Conservation (phyloP, 805 yeast genomes). For the Candida sakaeoensis region DNA sequence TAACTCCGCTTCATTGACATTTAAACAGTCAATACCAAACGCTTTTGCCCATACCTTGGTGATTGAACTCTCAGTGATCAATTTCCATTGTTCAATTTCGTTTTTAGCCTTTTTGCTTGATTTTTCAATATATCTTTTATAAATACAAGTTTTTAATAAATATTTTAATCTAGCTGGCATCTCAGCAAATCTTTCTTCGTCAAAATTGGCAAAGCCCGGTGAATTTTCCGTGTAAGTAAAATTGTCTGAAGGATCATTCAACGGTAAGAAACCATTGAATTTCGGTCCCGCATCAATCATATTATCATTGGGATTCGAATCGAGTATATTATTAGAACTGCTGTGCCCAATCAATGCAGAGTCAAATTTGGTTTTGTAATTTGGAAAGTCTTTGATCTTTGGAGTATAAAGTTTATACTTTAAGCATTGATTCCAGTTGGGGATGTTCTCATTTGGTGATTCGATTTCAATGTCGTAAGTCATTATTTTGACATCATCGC, state of each 20-base stretch:
- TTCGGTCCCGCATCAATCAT: background rate
- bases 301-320: constrained; percentile 3
- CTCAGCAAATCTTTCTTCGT: constrained; percentile 30
- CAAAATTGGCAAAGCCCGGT: constrained; percentile 20
- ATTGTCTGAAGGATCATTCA: constrained; percentile 3
- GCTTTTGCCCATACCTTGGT: constrained; percentile 53
- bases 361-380: constrained; percentile 34
- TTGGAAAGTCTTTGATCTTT: constrained; percentile 47
- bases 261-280: background rate
- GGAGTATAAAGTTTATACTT: constrained; percentile 47
- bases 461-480: constrained; percentile 27
- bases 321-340: background rate
- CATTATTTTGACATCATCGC: constrained; percentile 9
- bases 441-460: constrained; percentile 43
- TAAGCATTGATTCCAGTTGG: constrained; percentile 47
- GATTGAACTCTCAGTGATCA: constrained; percentile 59
- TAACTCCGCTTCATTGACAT: constrained; percentile 49
- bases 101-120: constrained; percentile 4
- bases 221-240: constrained; percentile 27
- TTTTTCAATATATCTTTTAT: constrained; percentile 43
- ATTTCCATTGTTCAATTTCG: constrained; percentile 44
- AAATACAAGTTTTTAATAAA: constrained; percentile 56
- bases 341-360: constrained; percentile 19
- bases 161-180: constrained; percentile 54
- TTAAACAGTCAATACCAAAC: constrained; percentile 49